Evolutionary conservation across 352 stramenopile genomes (phyloP), one percentile per base, ranked within the genome.

Genomic region (Phytophthora uliginosa): DNA sequence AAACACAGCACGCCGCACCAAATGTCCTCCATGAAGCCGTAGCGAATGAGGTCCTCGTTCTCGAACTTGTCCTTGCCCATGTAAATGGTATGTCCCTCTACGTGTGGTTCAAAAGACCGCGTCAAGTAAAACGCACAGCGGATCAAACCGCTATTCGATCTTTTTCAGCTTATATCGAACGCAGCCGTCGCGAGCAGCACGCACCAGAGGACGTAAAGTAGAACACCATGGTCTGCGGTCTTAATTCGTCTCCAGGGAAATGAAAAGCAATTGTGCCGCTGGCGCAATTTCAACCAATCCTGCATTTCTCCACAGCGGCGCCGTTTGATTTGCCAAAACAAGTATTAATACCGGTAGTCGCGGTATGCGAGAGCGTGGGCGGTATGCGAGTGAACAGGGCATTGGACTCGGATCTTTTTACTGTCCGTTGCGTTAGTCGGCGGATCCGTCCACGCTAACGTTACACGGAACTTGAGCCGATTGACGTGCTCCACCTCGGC

Each of bases 51-150:
- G 72, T 99, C 92, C 88, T 99, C 98, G 78, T 99, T 99, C 85
- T 99, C 98, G 74, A 97, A 98, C 84, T 99, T 99, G 88, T 99
- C 98, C 66, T 96, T 98, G 65, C 98, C 98, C 96, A 99, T 99
- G 82, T 99, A 99, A 51, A 99, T 97, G 38, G 82, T 96, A 66
- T 96, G 93, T 13, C 97, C 90, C 81, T 94, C 91, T 95, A 59
- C 33, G 45, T 40, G 18, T 26, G 28, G 13, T 12, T 9, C 47
- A 22, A 50, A 50, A 20, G 15, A 18, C 20, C n/a, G n/a, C n/a
- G 18, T 26, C 18, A 22, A 13, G n/a, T 26, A 18, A 52, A 26
- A 28, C n/a, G 7, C 8, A 15, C 18, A 50, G 40, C 17, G 17
- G 7, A 8, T 22, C 5, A 13, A 12, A 22, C n/a, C 0, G 18